phyloP scores from a whole-genome alignment of 1,284 basidiomycete genomes.

The Ustilago xerochloae region DNA sequence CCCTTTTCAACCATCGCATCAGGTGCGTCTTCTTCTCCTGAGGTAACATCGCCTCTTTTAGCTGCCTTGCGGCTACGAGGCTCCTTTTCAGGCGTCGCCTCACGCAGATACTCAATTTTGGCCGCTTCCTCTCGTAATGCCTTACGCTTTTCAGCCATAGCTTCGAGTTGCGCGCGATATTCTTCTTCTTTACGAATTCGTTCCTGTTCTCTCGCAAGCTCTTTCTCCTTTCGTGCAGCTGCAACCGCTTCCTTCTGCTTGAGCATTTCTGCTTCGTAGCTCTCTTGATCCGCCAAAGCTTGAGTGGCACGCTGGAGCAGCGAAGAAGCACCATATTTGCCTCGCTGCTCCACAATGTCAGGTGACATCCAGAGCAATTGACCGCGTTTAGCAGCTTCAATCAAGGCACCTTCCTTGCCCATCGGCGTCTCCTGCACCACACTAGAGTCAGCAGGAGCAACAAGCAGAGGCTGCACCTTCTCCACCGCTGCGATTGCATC shows the following conservation, averaged over 20 bases:
- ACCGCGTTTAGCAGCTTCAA: slow-evolving; percentile 52
- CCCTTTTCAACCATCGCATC: slow-evolving; percentile 34
- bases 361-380: slow-evolving; percentile 61
- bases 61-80: slow-evolving; percentile 21
- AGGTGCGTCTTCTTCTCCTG: slow-evolving; percentile 47
- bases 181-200: slow-evolving; percentile 56
- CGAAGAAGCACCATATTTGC: slow-evolving; percentile 61
- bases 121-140: slow-evolving; percentile 57
- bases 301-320: slow-evolving; percentile 49
- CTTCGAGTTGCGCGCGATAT: slow-evolving; percentile 54
- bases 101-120: slow-evolving; percentile 60
- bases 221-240: slow-evolving; percentile 55
- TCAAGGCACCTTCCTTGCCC: slow-evolving; percentile 37
- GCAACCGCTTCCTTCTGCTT: slow-evolving; percentile 51
- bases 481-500: slow-evolving; percentile 57
- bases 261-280: slow-evolving; percentile 51
- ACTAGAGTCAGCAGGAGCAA: slow-evolving; percentile 14
- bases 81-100: slow-evolving; percentile 50
- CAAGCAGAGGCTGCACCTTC: slow-evolving; percentile 44
- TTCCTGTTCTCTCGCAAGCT: slow-evolving; percentile 53
- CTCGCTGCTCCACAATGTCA: slow-evolving; percentile 65
- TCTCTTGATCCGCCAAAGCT: slow-evolving; percentile 53
- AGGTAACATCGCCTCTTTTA: slow-evolving; percentile 44
- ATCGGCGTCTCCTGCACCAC: slow-evolving; percentile 21
- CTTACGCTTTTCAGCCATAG: slow-evolving; percentile 57